Evolutionary conservation across 306 rosid species (phyloP).

Genomic region (Medicago lupulina): DNA sequence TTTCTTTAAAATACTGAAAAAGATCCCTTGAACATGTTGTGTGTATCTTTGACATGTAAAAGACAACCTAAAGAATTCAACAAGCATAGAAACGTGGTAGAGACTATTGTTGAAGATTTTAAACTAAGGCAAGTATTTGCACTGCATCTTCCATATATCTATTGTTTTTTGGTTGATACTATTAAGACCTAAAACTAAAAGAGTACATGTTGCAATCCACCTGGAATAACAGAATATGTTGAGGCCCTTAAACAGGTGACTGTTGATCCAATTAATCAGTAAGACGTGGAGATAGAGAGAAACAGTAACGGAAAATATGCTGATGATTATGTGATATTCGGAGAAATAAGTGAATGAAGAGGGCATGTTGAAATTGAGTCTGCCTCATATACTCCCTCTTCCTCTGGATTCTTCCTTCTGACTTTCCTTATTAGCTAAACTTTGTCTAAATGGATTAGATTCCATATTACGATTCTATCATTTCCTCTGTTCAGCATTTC

Average conservation of each 20-base stretch:
- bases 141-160: not conserved
- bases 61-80: not conserved
- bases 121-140: not conserved
- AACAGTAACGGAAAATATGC: not conserved
- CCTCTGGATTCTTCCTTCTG: not conserved
- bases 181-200: not conserved
- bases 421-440: not conserved
- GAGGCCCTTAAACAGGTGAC: not conserved
- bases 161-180: not conserved
- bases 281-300: not conserved
- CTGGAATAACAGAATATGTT: not conserved
- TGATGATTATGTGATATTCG: not conserved
- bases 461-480: not conserved
- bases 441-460: not conserved
- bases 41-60: conserved; percentile 11
- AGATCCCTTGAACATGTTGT: not conserved
- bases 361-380: not conserved
- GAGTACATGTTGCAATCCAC: not conserved
- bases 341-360: not conserved
- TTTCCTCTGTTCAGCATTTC: not conserved
- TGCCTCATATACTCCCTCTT: not conserved
- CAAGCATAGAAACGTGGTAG: conserved; percentile 14
- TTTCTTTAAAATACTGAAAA: not conserved
- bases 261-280: not conserved
- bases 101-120: conserved; percentile 2